Base-by-base conservation (phyloP, 179 eudicot species). In the Silene coronaria region DNA sequence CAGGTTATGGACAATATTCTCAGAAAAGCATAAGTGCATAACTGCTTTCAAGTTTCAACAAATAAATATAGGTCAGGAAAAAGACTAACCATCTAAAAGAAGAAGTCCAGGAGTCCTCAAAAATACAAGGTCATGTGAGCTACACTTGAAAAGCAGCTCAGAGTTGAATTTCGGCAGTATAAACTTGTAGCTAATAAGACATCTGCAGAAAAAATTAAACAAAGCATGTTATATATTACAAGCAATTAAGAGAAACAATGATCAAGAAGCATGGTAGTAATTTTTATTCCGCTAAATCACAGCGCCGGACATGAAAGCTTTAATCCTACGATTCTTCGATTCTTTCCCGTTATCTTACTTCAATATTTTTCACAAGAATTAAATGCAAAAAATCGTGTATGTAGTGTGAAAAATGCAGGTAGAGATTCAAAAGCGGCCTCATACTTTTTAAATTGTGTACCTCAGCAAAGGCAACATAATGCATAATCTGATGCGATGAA, bases 31-130 rank as follows among this genome's bases (percentile, higher is more conserved):
- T 32, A 70, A 32, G 14, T 6, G 34, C 34, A 28, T 32, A 70
- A 32, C 24, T 6, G 24, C 14, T 32, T n/a, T 34, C 48, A 66
- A n/a, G 45, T 7, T 7, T 38, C 45, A 38, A 38, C 23, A 66
- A 5, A 32, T 34, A 16, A 32, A 58, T 19, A 55, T 66, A 72
- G 60, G 77, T 72, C 63, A 73, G 80, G 80, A 46, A 62, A 71
- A 76, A 71, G 58, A 71, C 77, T 76, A 75, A 76, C 73, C 78
- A 36, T 36, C 45, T 59, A 24, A 68, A 53, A 64, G 69, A 28
- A 28, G 72, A 80, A 34, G 61, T 71, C 48, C 78, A 75, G 73
- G 67, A 21, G 62, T 71, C 32, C 73, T 68, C n/a, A 34, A 34
- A 3, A 66, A n/a, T 66, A 48, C 24, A 34, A 66, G 70, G 24